phyloP scores from a whole-genome alignment of 1,284 basidiomycete genomes.

The Athelia psychrophila region DNA sequence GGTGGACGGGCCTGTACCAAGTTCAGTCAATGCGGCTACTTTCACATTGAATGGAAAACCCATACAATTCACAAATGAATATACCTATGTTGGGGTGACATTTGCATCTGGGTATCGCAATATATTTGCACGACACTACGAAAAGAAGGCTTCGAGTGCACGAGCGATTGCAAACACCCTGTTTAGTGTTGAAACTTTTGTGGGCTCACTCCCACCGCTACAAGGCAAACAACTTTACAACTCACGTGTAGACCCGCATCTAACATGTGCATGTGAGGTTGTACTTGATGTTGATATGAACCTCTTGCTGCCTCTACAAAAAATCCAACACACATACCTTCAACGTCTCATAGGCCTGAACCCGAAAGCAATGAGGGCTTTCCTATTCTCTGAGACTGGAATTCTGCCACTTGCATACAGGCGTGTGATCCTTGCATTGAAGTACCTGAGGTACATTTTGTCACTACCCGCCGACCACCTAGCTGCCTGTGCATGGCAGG shows the following conservation, averaged over 20 bases:
- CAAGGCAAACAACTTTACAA: not conserved
- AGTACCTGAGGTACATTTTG: not conserved
- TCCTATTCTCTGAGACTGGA: no score
- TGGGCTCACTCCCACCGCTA: not conserved
- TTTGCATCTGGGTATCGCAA: constrained; percentile 12
- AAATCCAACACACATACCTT: no score
- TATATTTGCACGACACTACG: constrained; percentile 3
- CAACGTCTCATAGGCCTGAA: no score
- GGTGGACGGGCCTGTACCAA: not conserved
- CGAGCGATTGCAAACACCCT: not conserved
- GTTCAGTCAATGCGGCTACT: not conserved
- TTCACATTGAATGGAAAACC: not conserved
- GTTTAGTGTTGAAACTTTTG: not conserved
- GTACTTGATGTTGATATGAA: no score
- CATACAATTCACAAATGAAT: not conserved
- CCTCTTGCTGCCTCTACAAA: no score
- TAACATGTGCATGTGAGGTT: constrained; percentile 2
- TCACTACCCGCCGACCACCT: not conserved
- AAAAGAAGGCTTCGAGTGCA: not conserved
- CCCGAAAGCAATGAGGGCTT: no score
- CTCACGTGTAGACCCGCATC: constrained; percentile 3
- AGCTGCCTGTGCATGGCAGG: not conserved
- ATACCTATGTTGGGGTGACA: constrained; percentile 8
- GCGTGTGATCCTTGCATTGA: not conserved
- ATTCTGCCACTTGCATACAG: constrained; percentile 5